Base-by-base conservation (phyloP, 1,284 basidiomycete species). In the Taiwanofungus camphoratus region DNA sequence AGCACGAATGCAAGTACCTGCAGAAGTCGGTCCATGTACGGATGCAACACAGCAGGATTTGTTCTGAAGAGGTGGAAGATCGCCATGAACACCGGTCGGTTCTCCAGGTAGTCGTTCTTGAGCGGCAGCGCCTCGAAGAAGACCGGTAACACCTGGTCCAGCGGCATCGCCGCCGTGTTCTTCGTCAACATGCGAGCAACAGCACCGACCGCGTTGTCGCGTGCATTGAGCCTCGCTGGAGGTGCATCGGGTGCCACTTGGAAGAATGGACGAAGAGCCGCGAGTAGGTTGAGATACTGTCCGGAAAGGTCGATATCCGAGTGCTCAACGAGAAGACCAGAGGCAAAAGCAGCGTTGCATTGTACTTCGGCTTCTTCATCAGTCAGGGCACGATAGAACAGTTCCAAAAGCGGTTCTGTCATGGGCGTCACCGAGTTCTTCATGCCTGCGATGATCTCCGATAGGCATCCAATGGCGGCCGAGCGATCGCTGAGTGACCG, bases 161-260 rank as follows among this genome's bases (percentile, higher is more conserved):
- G 77, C 18, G 96, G 96, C 19, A 99, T 68, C 4, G 87, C 91
- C 4, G 73, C 64, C 4, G 79, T 70, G 64, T 93, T 94, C 64
- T 88, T 89, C 56, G 83, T 65, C 58, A 99, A 86, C 68, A 99
- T 78, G 22, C 96, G 84, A 4, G 82, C 82, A 42, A 99, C 85
- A 37, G 93, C 92, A 42, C 96, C 96, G 22, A 87, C 81, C 9
- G 96, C 96, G 62, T 99, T 99, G 67, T 99, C 96, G 48, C 87
- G 86, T 15, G 94, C 93, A 56, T 93, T 94, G 52, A 88, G 68
- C 36, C 76, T 74, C 8, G 88, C 69, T 4, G 80, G 65, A 23
- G 79, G 69, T 5, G 82, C 63, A 45, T 82, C 77, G 8, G 79
- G 69, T 2, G 77, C 55, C 38, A 87, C 75, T 39, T 74, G 67